Evolutionary conservation across 176 grass and related monocot species (phyloP), one percentile per base, ranked within the genome.

Genomic region (Phragmites australis): DNA sequence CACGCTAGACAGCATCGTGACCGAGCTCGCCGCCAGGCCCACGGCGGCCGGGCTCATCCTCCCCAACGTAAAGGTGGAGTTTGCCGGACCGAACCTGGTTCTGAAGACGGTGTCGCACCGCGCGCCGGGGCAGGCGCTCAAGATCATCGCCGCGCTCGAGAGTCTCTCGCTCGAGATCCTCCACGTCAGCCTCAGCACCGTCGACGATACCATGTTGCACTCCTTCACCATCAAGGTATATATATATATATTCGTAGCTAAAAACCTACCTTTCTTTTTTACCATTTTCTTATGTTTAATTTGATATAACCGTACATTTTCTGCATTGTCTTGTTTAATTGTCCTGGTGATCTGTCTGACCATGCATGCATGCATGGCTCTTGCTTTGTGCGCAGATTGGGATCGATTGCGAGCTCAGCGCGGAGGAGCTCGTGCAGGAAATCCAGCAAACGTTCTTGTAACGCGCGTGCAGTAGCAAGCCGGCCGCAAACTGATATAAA

Each of bases 151-250:
- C 4, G 81, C 84, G 12, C 93, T 97, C 8, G 91, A 93, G 67
- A 84, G 30, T 11, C 93, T 97, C 9, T 84, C 90, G 15, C 83
- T 97, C 58, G 88, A 97, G 83, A 86, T 97, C 64, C 86, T 97
- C 51, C 88, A 93, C 57, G 90, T 86, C 37, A 91, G 68, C 80
- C 82, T 97, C 55, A 89, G 70, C 86, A 89, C 86, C 19, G 69
- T 93, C n/a, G 89, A 94, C 46, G 88, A 93, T 51, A 85, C 86
- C 48, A 87, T 89, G 84, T 54, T 97, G 63, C 90, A 93, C 86
- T 93, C 93, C 29, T 97, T 97, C 91, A 97, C 93, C 48, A 89
- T 97, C 61, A 97, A 97, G 93, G 93, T 97, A 85, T 32, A 77
- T 30, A 50, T 23, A 61, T 17, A 31, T 17, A 9, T 15, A 64